Conservation (phyloP, 305 asterid species). For the Ajuga reptans region DNA sequence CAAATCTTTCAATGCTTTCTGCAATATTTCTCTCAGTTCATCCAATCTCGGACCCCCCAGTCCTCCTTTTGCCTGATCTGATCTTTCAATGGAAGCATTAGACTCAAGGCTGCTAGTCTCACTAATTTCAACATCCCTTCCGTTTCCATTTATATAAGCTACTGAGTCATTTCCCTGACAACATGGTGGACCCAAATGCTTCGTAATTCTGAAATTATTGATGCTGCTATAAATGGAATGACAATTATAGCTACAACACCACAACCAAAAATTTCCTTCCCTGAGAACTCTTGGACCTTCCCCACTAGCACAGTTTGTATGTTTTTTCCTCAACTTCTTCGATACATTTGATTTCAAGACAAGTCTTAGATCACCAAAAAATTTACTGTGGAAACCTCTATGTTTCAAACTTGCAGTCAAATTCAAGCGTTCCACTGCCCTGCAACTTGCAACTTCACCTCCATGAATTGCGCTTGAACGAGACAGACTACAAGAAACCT, state of each 20-base stretch:
- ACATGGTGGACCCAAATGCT: constrained; percentile 20
- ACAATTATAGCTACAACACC: constrained; percentile 20
- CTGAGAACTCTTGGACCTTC: constrained; percentile 4
- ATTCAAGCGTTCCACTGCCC: constrained; percentile 18
- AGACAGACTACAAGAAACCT: constrained; percentile 26
- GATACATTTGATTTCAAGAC: constrained; percentile 14
- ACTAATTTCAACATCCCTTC: constrained; percentile 36
- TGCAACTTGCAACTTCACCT: constrained; percentile 22
- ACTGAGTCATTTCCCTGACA: constrained; percentile 76
- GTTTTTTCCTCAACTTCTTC: constrained; percentile 29
- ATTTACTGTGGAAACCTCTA: constrained; percentile 16
- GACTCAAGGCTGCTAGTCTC: constrained; percentile 34
- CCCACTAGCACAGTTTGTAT: constrained; percentile 11
- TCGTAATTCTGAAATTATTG: constrained; percentile 17
- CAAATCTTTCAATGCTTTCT: constrained; percentile 61
- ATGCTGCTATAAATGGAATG: constrained; percentile 20
- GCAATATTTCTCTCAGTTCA: constrained; percentile 57
- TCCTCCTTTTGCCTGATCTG: constrained; percentile 32
- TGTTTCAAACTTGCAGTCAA: constrained; percentile 16
- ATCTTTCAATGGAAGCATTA: constrained; percentile 30
- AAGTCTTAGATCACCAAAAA: constrained; percentile 24
- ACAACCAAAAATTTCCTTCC: constrained; percentile 19
- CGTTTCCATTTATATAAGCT: constrained; percentile 46
- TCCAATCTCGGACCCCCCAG: constrained; percentile 40
- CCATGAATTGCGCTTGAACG: constrained; percentile 24